Evolutionary conservation across 2,329 filamentous ascomycete genomes (phyloP), one percentile per base, ranked within the genome.

Genomic region (Arthroderma sp.): DNA sequence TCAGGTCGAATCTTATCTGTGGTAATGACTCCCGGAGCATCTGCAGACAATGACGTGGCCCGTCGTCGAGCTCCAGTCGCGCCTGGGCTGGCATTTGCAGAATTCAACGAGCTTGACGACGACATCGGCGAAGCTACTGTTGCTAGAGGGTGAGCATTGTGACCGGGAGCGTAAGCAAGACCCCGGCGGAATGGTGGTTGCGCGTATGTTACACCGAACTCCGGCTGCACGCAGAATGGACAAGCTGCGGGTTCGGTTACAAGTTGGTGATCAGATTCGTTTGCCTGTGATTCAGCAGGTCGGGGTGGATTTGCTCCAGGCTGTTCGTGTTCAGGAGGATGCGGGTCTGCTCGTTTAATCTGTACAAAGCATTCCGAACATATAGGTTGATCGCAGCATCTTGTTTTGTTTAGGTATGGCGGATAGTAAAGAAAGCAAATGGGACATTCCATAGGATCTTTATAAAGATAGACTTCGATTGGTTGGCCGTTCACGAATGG

Each of bases 301-400:
- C 58, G 66, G 35, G 69, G 61, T 23, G 63, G 61, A 61, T 72
- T 73, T 7, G 73, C 68, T 58, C 79, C 74, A 47, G 68, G 61
- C 53, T 74, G 71, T 28, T 80, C 79, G 66, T 93, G 88, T 68
- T 95, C 88, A 1, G 89, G 88, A 39, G 90, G 83, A 69, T 96
- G 88, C 8, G 90, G 91, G 62, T 98, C 91, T 2, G 90, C 85
- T 43, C 93, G 83, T 70, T 96, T 97, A 69, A 98, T 98, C 71
- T 98, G 93, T 2, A 98, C 93, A 66, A 98, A 98, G 71, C 93
- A 98, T 74, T 98, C 93, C 43, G 91, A 97, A 73, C 93, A 98
- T 61, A 98, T 97, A 4, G 87, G 80, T 69, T 98, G 93, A 65
- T 95, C 90, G 71, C 93, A 98, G 69, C 93, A 98, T 63, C 93